Evolutionary conservation across 179 eudicot species (phyloP).

Genomic region (Vitellaria paradoxa): DNA sequence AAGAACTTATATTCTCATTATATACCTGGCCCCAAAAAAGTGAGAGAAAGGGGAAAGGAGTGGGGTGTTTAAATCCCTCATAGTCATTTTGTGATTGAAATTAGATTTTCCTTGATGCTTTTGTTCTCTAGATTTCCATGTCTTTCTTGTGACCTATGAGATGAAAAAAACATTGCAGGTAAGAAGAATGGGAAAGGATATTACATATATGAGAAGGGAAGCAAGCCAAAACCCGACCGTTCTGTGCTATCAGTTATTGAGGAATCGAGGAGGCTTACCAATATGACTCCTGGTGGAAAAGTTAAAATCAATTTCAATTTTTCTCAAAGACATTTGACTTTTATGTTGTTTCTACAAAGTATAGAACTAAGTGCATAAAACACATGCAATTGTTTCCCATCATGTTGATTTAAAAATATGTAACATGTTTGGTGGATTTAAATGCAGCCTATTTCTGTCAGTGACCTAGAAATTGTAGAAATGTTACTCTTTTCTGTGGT

Average conservation of each 20-base stretch:
- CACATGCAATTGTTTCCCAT: neutral
- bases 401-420: slow-evolving; percentile 3
- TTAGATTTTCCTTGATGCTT: too few species aligned
- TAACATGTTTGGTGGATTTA: slow-evolving; percentile 16
- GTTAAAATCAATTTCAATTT: slow-evolving; percentile 14
- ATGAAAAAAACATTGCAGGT: slow-evolving; percentile 37
- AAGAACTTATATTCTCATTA: too few species aligned
- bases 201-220: slow-evolving; percentile 79
- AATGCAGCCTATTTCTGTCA: slow-evolving; percentile 69
- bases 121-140: too few species aligned
- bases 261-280: slow-evolving; percentile 70
- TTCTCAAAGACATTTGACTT: too few species aligned
- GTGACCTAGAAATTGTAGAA: slow-evolving; percentile 83
- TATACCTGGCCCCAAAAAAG: too few species aligned
- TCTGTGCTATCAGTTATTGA: slow-evolving; percentile 73
- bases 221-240: slow-evolving; percentile 86
- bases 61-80: too few species aligned
- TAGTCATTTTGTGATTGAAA: too few species aligned
- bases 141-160: too few species aligned
- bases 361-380: neutral
- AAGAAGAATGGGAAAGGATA: slow-evolving; percentile 92
- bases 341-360: slow-evolving; percentile 15
- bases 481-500: slow-evolving; percentile 95
- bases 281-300: slow-evolving; percentile 80
- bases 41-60: too few species aligned